Evolutionary conservation across 495 filamentous ascomycete species (phyloP).

Genomic region (Eremomyces bilateralis): DNA sequence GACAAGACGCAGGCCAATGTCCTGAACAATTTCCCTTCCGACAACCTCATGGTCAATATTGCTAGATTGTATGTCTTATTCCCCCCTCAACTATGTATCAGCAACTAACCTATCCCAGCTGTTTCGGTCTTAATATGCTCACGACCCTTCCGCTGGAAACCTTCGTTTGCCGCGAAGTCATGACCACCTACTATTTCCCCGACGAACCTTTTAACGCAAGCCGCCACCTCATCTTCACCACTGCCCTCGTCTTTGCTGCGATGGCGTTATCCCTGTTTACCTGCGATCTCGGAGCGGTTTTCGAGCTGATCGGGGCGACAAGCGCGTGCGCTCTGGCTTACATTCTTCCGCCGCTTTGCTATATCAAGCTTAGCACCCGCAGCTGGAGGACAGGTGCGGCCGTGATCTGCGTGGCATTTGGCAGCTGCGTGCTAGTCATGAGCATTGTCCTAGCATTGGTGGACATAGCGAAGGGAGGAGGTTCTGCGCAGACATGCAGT

Average conservation of each 20-base stretch:
- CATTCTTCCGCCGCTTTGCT: conserved; percentile 86
- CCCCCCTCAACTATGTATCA: not conserved
- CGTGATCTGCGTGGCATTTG: conserved; percentile 49
- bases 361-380: conserved; percentile 65
- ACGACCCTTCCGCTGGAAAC: conserved; percentile 89
- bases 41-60: conserved; percentile 82
- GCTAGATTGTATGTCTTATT: conserved; percentile 44
- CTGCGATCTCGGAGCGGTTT: conserved; percentile 82
- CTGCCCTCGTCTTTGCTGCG: conserved; percentile 53
- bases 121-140: conserved; percentile 95
- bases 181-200: conserved; percentile 83
- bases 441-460: conserved; percentile 48
- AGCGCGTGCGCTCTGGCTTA: conserved; percentile 86
- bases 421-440: conserved; percentile 60
- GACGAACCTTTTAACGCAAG: conserved; percentile 58
- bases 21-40: conserved; percentile 83
- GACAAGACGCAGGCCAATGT: conserved; percentile 84
- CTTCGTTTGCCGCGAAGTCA: conserved; percentile 92
- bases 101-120: conserved; percentile 21
- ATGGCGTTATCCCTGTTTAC: conserved; percentile 61
- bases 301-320: conserved; percentile 88
- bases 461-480: conserved; percentile 1
- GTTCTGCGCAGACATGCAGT: too few species aligned
- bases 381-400: conserved; percentile 53
- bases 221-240: conserved; percentile 69